Percentiles rank a stretch among this genome's conserved stretches.
phyloP scores from a whole-genome alignment of 371 early-diverging fungal genomes.

The Ordospora colligata region DNA sequence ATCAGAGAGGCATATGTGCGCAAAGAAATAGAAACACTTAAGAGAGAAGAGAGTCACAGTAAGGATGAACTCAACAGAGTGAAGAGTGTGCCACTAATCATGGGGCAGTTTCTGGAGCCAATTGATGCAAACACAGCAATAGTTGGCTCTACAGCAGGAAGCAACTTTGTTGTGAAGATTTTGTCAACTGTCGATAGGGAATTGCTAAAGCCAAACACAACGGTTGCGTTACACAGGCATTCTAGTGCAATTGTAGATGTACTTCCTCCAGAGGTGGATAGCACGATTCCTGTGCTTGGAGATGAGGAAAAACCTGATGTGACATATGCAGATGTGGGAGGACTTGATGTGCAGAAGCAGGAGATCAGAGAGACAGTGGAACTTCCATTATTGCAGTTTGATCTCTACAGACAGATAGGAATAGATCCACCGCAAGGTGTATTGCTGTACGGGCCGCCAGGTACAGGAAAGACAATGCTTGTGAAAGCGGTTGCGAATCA shows the following conservation, averaged over 20 bases:
- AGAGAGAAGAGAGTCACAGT: slow-evolving; percentile 73
- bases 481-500: slow-evolving; percentile 95
- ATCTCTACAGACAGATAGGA: slow-evolving; percentile 83
- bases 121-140: slow-evolving; percentile 94
- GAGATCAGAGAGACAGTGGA: slow-evolving; percentile 92
- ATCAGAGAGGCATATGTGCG: slow-evolving; percentile 96
- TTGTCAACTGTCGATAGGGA: slow-evolving; percentile 93
- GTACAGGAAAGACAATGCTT: slow-evolving; percentile 92
- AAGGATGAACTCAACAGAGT: slow-evolving; percentile 97
- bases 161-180: slow-evolving; percentile 86
- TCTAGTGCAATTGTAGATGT: slow-evolving; percentile 76
- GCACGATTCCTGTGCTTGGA: slow-evolving; percentile 58
- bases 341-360: slow-evolving; percentile 83
- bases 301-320: slow-evolving; percentile 62
- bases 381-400: slow-evolving; percentile 85
- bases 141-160: slow-evolving; percentile 86
- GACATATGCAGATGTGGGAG: slow-evolving; percentile 97
- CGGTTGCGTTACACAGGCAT: slow-evolving; percentile 93
- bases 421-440: slow-evolving; percentile 90
- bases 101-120: slow-evolving; percentile 96
- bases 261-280: slow-evolving; percentile 63
- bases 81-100: slow-evolving; percentile 90
- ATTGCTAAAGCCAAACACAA: slow-evolving; percentile 85
- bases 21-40: slow-evolving; percentile 88
- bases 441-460: slow-evolving; percentile 89